Evolutionary conservation across 1,139 yeast genomes (phyloP), one percentile per base, ranked within the genome.

Genomic region (Kluyveromyces sp.): DNA sequence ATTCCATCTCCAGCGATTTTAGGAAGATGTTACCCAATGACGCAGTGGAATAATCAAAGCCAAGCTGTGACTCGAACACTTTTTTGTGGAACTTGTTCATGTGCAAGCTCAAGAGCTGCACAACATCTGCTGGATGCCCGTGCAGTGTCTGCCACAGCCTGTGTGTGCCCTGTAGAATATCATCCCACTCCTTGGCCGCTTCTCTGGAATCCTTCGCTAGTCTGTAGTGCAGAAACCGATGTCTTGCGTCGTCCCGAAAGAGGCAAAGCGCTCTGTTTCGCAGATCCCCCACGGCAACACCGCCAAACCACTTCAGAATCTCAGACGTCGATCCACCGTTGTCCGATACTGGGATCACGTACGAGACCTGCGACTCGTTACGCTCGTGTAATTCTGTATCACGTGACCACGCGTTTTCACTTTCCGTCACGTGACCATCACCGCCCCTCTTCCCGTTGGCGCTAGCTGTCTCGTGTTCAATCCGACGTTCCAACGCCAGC

Each of bases 251-350:
- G 28, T 64, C 65, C 2, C 65, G 65, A 22, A 88, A 82, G 44
- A 89, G 66, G 44, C 94, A 65, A 0, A 89, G 84, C 34, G 88
- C 71, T 43, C 97, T 64, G 0, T 96, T 86, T 40, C 97, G 67
- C 3, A 89, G 73, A 58, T 89, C 97, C 2, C 97, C 97, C 46
- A 89, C 86, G 0, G 96, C 96, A 1, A 96, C 95, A 0, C 96
- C 96, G 1, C 96, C 96, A 17, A 89, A 72, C 1, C 88, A 88
- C 13, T 96, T 67, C n/a, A 88, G 73, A 30, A 89, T 74, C 64
- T 89, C 97, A 25, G 94, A 83, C 0, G 96, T 87, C 1, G 96
- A 87, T 1, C 96, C 97, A 19, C 97, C 97, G 59, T 89, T 89
- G 60, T 89, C 97, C 44, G 87, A 81, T 11, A 89, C 78, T 0